A percentile compares a stretch with the other conserved stretches of the same genome.
Conservation (phyloP, 176 grass and related monocot genomes). For the Avena eriantha region DNA sequence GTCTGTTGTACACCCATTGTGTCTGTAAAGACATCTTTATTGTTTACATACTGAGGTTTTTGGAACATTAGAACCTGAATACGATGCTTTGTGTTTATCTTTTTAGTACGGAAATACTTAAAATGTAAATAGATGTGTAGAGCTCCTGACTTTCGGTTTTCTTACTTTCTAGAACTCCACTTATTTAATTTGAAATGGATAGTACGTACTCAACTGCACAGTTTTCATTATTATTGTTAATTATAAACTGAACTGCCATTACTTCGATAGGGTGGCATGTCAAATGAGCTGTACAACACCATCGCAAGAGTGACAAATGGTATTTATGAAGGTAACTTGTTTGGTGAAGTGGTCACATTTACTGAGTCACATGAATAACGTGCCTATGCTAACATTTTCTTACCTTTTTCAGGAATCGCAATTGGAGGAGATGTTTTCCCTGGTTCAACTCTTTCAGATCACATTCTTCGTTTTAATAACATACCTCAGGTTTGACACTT, state of each 20-base stretch:
- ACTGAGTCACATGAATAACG: not conserved
- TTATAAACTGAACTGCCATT: constrained; percentile 29
- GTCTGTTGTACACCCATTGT: constrained; percentile 4
- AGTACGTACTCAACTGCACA: not conserved
- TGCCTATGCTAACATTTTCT: constrained; percentile 1
- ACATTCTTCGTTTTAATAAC: constrained; percentile 96
- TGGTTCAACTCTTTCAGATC: constrained; percentile 96
- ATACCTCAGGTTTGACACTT: constrained; percentile 80
- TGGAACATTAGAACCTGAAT: not conserved
- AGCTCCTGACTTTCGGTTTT: not conserved
- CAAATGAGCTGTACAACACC: constrained; percentile 98
- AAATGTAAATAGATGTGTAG: constrained; percentile 3
- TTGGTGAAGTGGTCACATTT: not conserved
- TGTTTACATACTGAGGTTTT: not conserved
- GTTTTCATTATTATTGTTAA: not conserved
- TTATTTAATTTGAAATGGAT: not conserved
- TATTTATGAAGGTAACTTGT: constrained; percentile 94
- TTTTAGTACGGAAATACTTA: not conserved
- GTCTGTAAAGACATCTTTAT: not conserved
- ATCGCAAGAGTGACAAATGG: constrained; percentile 98
- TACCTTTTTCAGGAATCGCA: constrained; percentile 75
- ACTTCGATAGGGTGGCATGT: constrained; percentile 89
- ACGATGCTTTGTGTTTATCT: constrained; percentile 3
- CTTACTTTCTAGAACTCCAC: constrained; percentile 16
- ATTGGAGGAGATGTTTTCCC: constrained; percentile 99